These are phyloP conservation scores for Epichloe typhina DNA, from an alignment of 2,329 filamentous ascomycete species.

Conservation along the genomic window DNA sequence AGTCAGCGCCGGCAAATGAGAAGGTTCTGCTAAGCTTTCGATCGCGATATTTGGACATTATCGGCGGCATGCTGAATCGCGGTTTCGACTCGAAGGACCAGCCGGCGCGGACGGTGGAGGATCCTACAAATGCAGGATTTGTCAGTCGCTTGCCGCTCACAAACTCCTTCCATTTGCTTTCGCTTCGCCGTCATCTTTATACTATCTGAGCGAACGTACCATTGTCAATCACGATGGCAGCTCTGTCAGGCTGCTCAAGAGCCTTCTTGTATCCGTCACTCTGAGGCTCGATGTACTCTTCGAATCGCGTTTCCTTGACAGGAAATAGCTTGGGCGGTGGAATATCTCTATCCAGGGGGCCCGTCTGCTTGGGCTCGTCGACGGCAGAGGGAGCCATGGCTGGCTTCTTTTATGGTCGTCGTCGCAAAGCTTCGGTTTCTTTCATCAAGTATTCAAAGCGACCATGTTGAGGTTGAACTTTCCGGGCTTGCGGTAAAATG, in stretches of 20 bases:
- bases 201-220: constrained; percentile 38
- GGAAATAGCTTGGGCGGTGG: constrained; percentile 44
- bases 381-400: constrained; percentile 42
- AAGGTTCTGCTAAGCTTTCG: constrained; percentile 86
- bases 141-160: neutral
- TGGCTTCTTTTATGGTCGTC: constrained; percentile 5
- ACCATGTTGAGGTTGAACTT: constrained; percentile 3
- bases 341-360: constrained; percentile 28
- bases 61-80: constrained; percentile 67
- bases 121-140: constrained; percentile 43
- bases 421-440: constrained; percentile 5
- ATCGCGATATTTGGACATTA: constrained; percentile 91
- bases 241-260: constrained; percentile 40
- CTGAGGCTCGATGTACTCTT: constrained; percentile 38
- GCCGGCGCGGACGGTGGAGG: constrained; percentile 77
- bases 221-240: constrained; percentile 95
- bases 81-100: constrained; percentile 90
- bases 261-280: constrained; percentile 61
- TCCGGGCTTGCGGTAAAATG: constrained; percentile 4
- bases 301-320: constrained; percentile 50
- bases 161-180: neutral
- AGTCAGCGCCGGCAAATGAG: constrained; percentile 82
- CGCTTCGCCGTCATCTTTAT: neutral
- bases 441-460: neutral
- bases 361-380: constrained; percentile 27